Evolutionary conservation across 208 protist species (phyloP), one percentile per base, ranked within the genome.

Genomic region (Trypanosoma melophagium): DNA sequence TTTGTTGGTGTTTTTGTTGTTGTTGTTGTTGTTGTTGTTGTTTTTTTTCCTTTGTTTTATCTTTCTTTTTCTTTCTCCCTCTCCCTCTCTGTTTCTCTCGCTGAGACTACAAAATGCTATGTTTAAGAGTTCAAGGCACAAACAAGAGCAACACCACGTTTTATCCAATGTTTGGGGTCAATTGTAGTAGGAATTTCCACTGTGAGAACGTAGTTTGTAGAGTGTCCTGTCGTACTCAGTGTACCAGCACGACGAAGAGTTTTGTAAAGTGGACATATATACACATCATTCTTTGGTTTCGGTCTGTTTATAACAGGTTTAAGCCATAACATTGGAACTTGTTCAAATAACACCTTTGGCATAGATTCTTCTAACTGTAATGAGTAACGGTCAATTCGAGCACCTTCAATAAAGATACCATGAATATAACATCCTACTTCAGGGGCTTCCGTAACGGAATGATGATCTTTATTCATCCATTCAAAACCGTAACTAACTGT

Each of bases 131-230:
- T 94, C 44, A 97, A 66, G 1, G 89, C 88, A 60, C 88, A 93
- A 12, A 97, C 75, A 52, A 92, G 80, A 19, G 93, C 93, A 19
- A 97, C 93, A 70, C 98, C 98, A 35, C 96, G 85, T 57, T 95
- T 95, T 59, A 99, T 87, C 98, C 98, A 99, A 83, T 98, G 95
- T 51, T 86, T 88, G 7, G 88, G 77, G 47, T 95, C 78, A 62
- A 85, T 74, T 4, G 77, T 71, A 0, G 94, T 93, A 12, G 97
- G 97, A n/a, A 99, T 71, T 69, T 99, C 93, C 16, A 96, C 81
- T 7, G 90, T 86, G 13, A 99, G 76, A 4, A 99, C 94, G 78
- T 96, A 99, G 81, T 99, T 99, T 49, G 98, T 99, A 8, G 95
- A 98, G 79, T 99, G 98, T 1, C 98, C 98, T 14, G 98, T 99